Evolutionary conservation across 2,329 filamentous ascomycete genomes (phyloP).

Genomic region (Venturia effusa): DNA sequence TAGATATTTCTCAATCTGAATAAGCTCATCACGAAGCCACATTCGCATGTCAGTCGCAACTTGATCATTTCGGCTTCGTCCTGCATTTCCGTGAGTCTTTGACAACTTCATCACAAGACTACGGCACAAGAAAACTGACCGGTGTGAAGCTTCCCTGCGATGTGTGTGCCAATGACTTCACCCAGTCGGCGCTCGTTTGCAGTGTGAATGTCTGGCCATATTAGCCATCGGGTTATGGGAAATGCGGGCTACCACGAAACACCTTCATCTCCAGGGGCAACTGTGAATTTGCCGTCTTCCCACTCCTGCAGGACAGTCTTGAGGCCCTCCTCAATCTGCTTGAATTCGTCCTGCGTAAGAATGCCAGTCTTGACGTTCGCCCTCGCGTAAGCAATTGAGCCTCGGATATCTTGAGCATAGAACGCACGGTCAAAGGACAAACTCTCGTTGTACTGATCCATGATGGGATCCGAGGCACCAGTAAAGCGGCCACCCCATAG

Average conservation of each 20-base stretch:
- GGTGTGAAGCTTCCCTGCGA: constrained; percentile 86
- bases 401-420: constrained; percentile 70
- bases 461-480: constrained; percentile 58
- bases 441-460: constrained; percentile 75
- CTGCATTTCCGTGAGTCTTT: constrained; percentile 14
- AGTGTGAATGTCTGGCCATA: constrained; percentile 41
- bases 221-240: not conserved
- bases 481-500: constrained; percentile 54
- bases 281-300: constrained; percentile 14
- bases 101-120: no score
- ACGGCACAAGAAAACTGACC: not conserved
- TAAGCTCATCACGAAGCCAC: constrained; percentile 70
- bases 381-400: constrained; percentile 69
- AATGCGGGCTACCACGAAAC: not conserved
- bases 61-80: constrained; percentile 79
- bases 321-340: constrained; percentile 62
- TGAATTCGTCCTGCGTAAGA: constrained; percentile 61
- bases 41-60: constrained; percentile 83
- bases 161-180: constrained; percentile 77
- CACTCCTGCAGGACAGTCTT: constrained; percentile 43
- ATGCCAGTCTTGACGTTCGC: constrained; percentile 69
- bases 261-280: constrained; percentile 6
- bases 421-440: constrained; percentile 70
- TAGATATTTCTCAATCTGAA: constrained; percentile 57
- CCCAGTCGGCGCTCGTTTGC: constrained; percentile 46